Evolutionary conservation across 257 asterid species (phyloP).

Genomic region (Rubia yunnanensis): DNA sequence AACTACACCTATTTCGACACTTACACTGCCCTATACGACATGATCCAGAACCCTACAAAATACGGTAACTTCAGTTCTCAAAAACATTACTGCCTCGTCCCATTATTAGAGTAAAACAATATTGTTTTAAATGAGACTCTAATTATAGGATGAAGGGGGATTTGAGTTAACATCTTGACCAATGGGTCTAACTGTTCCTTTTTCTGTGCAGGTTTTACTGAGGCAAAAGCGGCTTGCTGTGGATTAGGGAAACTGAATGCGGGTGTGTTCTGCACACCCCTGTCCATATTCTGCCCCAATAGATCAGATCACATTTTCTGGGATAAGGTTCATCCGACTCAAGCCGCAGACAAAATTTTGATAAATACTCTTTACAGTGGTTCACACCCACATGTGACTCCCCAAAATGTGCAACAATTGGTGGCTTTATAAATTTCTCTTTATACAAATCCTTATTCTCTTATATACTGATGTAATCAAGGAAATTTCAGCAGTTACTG

Average conservation of each 20-base stretch:
- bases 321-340: slow-evolving; percentile 84
- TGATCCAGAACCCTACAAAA: slow-evolving; percentile 37
- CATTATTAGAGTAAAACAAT: too few species aligned
- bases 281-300: slow-evolving; percentile 39
- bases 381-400: slow-evolving; percentile 27
- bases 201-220: slow-evolving; percentile 42
- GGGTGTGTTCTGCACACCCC: slow-evolving; percentile 53
- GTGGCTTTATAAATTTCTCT: slow-evolving; percentile 19
- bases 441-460: not conserved
- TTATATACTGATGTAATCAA: not conserved
- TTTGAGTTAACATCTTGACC: too few species aligned
- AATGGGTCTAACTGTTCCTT: too few species aligned
- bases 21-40: slow-evolving; percentile 26
- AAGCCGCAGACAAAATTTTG: slow-evolving; percentile 38
- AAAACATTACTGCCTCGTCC: not conserved
- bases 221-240: slow-evolving; percentile 66
- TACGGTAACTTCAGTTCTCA: slow-evolving; percentile 35
- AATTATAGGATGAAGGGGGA: too few species aligned
- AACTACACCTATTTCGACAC: slow-evolving; percentile 48
- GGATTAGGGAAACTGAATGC: slow-evolving; percentile 71
- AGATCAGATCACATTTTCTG: slow-evolving; percentile 56
- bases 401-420: slow-evolving; percentile 46
- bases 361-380: slow-evolving; percentile 28
- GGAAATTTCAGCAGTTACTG: not conserved
- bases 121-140: too few species aligned